Percentiles rank a stretch among this genome's conserved stretches.
Evolutionary conservation across 2,329 filamentous ascomycete species (phyloP).

Genomic region (Boeremia exigua): DNA sequence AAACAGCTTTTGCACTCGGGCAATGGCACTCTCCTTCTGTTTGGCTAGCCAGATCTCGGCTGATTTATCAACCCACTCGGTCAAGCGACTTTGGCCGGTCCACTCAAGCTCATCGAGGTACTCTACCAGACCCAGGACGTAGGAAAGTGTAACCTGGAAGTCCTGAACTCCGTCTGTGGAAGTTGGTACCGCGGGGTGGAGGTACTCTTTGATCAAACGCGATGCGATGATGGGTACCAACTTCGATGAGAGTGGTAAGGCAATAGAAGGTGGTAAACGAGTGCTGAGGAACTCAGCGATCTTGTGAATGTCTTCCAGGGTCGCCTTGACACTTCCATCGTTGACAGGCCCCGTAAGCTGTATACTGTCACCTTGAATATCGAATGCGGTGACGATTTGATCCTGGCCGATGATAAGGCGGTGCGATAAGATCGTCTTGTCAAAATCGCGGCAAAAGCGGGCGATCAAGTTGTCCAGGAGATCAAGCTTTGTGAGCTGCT

Average conservation of each 20-base stretch:
- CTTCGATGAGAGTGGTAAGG: constrained; percentile 65
- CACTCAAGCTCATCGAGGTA: constrained; percentile 69
- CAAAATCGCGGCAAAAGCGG: constrained; percentile 68
- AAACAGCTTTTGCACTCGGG: constrained; percentile 73
- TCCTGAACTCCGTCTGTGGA: constrained; percentile 72
- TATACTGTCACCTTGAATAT: constrained; percentile 45
- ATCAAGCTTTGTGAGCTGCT: constrained; percentile 45
- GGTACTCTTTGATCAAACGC: constrained; percentile 74
- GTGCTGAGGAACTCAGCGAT: constrained; percentile 60
- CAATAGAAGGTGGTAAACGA: constrained; percentile 57
- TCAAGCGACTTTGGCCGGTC: constrained; percentile 66
- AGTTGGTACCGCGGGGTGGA: constrained; percentile 77
- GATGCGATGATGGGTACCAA: constrained; percentile 74
- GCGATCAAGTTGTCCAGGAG: constrained; percentile 58
- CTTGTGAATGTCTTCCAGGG: constrained; percentile 40
- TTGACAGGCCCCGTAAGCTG: constrained; percentile 32
- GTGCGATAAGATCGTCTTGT: constrained; percentile 65
- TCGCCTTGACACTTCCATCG: constrained; percentile 37
- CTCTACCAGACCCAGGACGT: constrained; percentile 68
- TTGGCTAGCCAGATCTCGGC: constrained; percentile 86
- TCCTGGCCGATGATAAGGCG: constrained; percentile 56
- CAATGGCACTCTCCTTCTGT: constrained; percentile 79
- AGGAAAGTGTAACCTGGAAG: constrained; percentile 74
- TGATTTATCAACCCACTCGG: constrained; percentile 80
- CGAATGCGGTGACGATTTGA: constrained; percentile 40